Evolutionary conservation across 2,329 filamentous ascomycete genomes (phyloP), one percentile per base, ranked within the genome.

Genomic region (Penicillium sp.): DNA sequence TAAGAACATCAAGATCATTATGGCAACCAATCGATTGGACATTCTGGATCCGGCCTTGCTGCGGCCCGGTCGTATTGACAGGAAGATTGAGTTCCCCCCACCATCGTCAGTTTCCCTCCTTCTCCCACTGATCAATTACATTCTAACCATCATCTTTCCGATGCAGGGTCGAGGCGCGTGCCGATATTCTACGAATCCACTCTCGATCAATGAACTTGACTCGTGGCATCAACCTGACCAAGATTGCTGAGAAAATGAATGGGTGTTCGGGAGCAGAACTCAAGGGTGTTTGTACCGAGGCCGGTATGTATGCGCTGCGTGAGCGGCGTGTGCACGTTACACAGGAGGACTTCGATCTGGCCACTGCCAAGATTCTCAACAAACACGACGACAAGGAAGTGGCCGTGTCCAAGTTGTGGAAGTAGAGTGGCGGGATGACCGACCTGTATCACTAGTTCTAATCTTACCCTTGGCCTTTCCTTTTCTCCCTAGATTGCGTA

Each of bases 191-290:
- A 66, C 90, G 95, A 66, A 99, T 99, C 70, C 95, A 99, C 81
- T 96, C 90, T 68, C 87, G 95, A 69, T 96, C 93, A 79, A 99
- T 99, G 95, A 99, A 99, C 79, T 78, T 99, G 68, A 99, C 95
- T 14, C 87, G 95, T 71, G 95, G 95, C 52, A 98, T 99, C 81
- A 96, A 99, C 79, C 82, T 99, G 64, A 96, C 86, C 70, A 99
- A 99, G 87, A 96, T 98, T 69, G 95, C 95, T 29, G 95, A 99
- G 83, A 98, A 98, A 86, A 99, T 99, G 95, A 97, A 97, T 71
- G 95, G 95, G 51, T 99, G 95, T 78, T 97, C 93, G 3, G 95
- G 95, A 59, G 95, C 95, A 54, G 95, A 99, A 79, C 79, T 99
- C 68, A 99, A 99, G 86, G 95, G 95, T 81, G 95, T 99, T 48